These are phyloP conservation scores for Paecilomyces formosus DNA, from an alignment of 2,329 filamentous ascomycete genomes.

Conservation along the genomic window DNA sequence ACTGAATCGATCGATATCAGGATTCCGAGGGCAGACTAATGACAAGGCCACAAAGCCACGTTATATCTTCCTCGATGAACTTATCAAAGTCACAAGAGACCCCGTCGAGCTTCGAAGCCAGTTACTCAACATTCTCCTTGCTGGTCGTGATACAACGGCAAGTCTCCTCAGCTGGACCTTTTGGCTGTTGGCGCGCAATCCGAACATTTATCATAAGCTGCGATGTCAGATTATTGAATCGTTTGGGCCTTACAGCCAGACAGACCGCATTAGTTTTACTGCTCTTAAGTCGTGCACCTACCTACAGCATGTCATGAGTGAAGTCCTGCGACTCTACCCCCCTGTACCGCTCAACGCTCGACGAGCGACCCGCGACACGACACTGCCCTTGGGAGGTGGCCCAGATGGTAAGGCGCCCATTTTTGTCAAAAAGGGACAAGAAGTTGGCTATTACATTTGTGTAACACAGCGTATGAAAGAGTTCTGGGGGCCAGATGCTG, in stretches of 20 bases:
- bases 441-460: constrained; percentile 60
- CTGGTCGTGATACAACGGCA: constrained; percentile 32
- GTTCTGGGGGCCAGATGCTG: constrained; percentile 40
- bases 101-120: constrained; percentile 43
- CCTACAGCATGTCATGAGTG: constrained; percentile 30
- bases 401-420: constrained; percentile 46
- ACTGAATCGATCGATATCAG: too few species aligned
- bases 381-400: constrained; percentile 5
- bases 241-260: too few species aligned
- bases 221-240: too few species aligned
- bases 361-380: constrained; percentile 26
- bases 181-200: not conserved
- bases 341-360: constrained; percentile 39
- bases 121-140: constrained; percentile 30
- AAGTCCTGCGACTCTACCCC: constrained; percentile 49
- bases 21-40: too few species aligned
- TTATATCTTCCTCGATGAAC: constrained; percentile 53
- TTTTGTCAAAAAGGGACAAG: constrained; percentile 58
- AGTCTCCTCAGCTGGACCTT: constrained; percentile 16
- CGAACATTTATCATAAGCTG: not conserved
- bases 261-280: too few species aligned
- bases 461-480: constrained; percentile 63
- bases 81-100: constrained; percentile 43
- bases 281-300: constrained; percentile 7
- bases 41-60: not conserved